Evolutionary conservation across 768 basidiomycete species (phyloP), one percentile per base, ranked within the genome.

Genomic region (Suillus subaureus): DNA sequence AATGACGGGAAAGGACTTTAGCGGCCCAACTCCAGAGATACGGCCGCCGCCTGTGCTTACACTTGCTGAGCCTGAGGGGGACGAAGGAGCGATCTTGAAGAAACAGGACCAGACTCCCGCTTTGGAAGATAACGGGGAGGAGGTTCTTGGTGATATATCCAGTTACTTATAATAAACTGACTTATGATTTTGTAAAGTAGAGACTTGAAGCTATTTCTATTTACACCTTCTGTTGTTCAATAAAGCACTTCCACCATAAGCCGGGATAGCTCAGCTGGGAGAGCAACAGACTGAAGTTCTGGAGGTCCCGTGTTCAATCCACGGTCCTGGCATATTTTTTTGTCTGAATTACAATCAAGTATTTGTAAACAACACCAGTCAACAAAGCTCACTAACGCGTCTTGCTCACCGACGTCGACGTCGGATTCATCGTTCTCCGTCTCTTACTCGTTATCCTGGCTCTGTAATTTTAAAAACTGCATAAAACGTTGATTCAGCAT

Each of bases 1-100:
- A 16, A 88, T 94, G 88, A 94, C 92, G 13, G 92, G 92, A 43
- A 93, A 90, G 68, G 91, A 94, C 72, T 94, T 94, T 71, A 89
- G 91, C 52, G 92, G 92, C 1, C 92, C 92, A 31, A 85, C 86
- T 21, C 92, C 92, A 0, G 85, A 88, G 65, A 92, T 93, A 68
- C 76, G 79, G 28, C 78, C 83, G 1, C 80, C 78, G 1, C 72
- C 71, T n/a, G 71, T 74, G 1, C 67, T 79, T 21, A 78, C 75
- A 3, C 70, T 84, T 26, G 73, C 72, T 16, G 77, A 80, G 43
- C 42, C 71, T 26, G 66, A 58, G 26, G 56, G 11, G 12, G 18
- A 60, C 3, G 39, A 28, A 21, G 26, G 11, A 21, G 16, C 16
- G 11, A 58, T 58, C 18, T 28, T 3, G 23, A 60, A 58, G 23